phyloP scores from a whole-genome alignment of 345 rosid species.

The Zanthoxylum bungeanum region DNA sequence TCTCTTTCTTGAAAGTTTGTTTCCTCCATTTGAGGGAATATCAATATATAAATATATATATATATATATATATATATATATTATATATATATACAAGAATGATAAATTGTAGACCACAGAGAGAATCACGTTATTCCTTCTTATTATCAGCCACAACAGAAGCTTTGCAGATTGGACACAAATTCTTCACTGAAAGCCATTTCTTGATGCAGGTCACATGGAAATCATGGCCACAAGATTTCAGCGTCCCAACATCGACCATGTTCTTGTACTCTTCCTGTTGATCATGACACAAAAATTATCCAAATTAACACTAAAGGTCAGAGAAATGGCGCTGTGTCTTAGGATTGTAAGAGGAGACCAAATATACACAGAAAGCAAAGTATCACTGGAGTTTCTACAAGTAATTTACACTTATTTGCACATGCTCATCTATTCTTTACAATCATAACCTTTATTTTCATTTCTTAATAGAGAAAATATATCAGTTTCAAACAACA shows the following conservation, averaged over 20 bases:
- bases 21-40: conserved; percentile 4
- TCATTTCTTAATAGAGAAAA: neutral
- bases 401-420: neutral
- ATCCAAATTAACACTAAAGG: neutral
- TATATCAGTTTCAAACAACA: neutral
- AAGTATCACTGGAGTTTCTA: neutral
- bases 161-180: conserved; percentile 88
- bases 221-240: conserved; percentile 68
- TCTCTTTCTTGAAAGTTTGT: conserved; percentile 17
- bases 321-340: neutral
- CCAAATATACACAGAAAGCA: too few species aligned
- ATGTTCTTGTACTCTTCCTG: conserved; percentile 76
- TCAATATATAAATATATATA: neutral
- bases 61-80: too few species aligned
- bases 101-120: conserved; percentile 19
- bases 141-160: conserved; percentile 38
- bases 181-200: conserved; percentile 85
- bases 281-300: conserved; percentile 4
- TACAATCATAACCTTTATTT: neutral
- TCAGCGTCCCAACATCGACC: conserved; percentile 54
- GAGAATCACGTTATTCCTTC: conserved; percentile 1
- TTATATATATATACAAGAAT: conserved; percentile 24
- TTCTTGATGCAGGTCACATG: conserved; percentile 73
- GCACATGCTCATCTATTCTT: neutral
- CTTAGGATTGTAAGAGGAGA: neutral